These are phyloP conservation scores for Trametes cubensis DNA, from an alignment of 768 basidiomycete genomes.

Conservation along the genomic window DNA sequence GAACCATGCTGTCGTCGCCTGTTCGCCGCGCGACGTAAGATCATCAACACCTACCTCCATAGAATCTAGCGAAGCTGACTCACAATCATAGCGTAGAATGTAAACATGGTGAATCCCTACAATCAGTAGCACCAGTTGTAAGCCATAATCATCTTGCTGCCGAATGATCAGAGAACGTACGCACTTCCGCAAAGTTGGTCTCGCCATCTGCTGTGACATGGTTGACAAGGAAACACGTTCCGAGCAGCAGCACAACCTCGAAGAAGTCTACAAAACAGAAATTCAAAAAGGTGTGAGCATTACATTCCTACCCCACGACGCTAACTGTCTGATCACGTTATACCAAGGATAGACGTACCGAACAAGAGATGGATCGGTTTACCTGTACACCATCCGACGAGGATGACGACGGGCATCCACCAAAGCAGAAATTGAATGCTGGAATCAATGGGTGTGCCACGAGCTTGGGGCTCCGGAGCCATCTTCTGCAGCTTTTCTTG, in stretches of 20 bases:
- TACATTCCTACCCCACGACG: too few relatives aligned
- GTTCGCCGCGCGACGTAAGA: background rate
- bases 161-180: background rate
- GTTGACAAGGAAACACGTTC: constrained; percentile 74
- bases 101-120: constrained; percentile 56
- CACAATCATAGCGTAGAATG: constrained; percentile 57
- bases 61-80: background rate
- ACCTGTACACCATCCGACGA: constrained; percentile 67
- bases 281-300: too few relatives aligned
- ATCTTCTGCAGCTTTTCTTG: constrained; percentile 44
- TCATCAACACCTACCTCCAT: too few relatives aligned
- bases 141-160: background rate
- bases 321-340: too few relatives aligned
- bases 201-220: constrained; percentile 76
- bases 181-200: constrained; percentile 73
- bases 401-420: constrained; percentile 74
- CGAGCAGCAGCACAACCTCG: constrained; percentile 65
- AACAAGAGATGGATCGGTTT: constrained; percentile 70
- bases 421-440: constrained; percentile 77
- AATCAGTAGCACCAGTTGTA: too few relatives aligned
- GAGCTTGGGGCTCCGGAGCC: constrained; percentile 39
- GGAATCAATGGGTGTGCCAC: constrained; percentile 72
- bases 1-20: constrained; percentile 69
- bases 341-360: constrained; percentile 45
- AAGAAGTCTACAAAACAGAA: constrained; percentile 72